These are phyloP conservation scores for Hanseniaspora pseudoguilliermondii DNA, from an alignment of 805 yeast genomes.

Conservation along the genomic window DNA sequence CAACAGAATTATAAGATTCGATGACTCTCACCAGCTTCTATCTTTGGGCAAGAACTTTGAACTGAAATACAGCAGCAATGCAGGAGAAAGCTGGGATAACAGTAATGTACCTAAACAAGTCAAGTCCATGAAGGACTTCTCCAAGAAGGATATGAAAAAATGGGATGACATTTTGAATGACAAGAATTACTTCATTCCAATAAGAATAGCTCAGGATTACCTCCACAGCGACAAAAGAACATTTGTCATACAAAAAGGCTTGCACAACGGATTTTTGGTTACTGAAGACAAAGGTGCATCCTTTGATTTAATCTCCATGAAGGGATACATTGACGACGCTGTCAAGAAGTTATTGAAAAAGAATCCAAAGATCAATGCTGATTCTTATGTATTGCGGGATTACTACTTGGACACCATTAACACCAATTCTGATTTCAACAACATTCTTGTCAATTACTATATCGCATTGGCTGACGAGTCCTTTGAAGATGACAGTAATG, in stretches of 20 bases:
- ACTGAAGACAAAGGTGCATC: conserved; percentile 24
- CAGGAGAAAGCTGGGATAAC: conserved; percentile 38
- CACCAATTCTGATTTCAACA: conserved; percentile 7
- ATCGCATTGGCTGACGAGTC: neutral
- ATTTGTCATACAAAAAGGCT: conserved; percentile 8
- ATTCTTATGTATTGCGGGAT: neutral
- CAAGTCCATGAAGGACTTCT: neutral
- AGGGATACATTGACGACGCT: neutral
- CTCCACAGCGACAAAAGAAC: conserved; percentile 19
- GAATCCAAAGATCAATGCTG: neutral
- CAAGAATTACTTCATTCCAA: conserved; percentile 1
- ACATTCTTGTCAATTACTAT: neutral
- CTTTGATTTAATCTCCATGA: conserved; percentile 17
- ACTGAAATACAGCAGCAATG: conserved; percentile 31
- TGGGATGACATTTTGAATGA: neutral
- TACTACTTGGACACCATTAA: neutral
- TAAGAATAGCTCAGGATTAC: conserved; percentile 15
- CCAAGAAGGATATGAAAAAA: neutral
- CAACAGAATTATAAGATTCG: conserved; percentile 6
- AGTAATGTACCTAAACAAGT: conserved; percentile 1
- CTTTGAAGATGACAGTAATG: neutral
- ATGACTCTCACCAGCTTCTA: conserved; percentile 10
- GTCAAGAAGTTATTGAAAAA: neutral
- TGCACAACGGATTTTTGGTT: conserved; percentile 14
- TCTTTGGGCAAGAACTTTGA: neutral